Base-by-base conservation (phyloP, 2,329 filamentous ascomycete species). In the Trichoderma breve region DNA sequence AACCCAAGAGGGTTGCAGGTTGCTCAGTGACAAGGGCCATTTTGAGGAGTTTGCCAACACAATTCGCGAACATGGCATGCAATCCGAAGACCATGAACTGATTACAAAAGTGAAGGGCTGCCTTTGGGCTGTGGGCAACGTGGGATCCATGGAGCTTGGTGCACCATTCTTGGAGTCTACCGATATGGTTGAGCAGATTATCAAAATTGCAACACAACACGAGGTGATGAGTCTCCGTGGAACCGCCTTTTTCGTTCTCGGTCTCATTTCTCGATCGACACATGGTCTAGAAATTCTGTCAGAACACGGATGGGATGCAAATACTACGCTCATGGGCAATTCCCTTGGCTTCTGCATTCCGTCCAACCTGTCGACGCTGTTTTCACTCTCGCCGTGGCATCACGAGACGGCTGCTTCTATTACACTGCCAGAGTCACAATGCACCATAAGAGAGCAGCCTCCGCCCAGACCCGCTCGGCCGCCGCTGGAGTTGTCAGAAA, bases 111-210 rank as follows among this genome's bases (percentile, higher is more conserved):
- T 98, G 75, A 99, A 99, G 81, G 96, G 95, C 8, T 98, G 94
- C 79, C 86, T 99, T 62, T 99, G 96, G 96, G 96, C 96, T 0
- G 94, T 99, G 1, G 96, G 96, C 28, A 99, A 99, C 76, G 95
- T 99, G 47, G 96, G 96, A 0, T 98, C 95, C 0, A 98, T 99
- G 95, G 95, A 98, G 77, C 89, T 98, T 2, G 96, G 96, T 1
- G 95, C 95, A 1, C 94, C 94, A 0, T 99, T 99, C 80, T 86
- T 99, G 4, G 96, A 98, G 81, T 91, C 92, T 71, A 93, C 90
- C 47, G 93, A 98, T 75, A 94, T 98, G 47, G 94, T 98, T 21
- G 89, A 92, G 77, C 89, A 92, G 74, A 95, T 99, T 74, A 90
- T 98, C 61, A 87, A 90, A 74, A 98, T 99, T 79, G 96, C 96